Evolutionary conservation across 345 rosid species (phyloP).

Genomic region (Microcos paniculata): DNA sequence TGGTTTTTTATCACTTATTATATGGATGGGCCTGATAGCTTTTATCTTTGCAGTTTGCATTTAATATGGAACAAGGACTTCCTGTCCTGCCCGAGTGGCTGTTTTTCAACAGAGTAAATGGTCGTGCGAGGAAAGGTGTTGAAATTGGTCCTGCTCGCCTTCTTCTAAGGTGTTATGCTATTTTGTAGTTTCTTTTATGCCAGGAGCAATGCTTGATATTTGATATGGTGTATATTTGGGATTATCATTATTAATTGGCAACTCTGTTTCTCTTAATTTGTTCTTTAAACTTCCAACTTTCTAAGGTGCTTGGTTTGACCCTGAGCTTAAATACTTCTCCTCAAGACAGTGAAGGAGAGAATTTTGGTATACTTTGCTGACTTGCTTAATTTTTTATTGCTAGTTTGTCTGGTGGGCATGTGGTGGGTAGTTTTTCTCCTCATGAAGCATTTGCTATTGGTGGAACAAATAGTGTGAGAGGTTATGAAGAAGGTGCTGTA

Average conservation of each 20-base stretch:
- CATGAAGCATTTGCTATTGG: conserved; percentile 95
- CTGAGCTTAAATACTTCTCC: not conserved
- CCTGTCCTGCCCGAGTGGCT: conserved; percentile 87
- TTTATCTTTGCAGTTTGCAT: conserved; percentile 57
- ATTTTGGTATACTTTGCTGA: conserved; percentile 18
- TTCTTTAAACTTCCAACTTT: not conserved
- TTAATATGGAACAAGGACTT: conserved; percentile 93
- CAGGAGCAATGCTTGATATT: not conserved
- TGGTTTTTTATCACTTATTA: conserved; percentile 5
- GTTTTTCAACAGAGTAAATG: conserved; percentile 83
- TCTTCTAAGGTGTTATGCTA: conserved; percentile 54
- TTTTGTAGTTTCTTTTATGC: not conserved
- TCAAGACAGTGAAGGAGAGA: not conserved
- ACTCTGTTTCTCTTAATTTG: not conserved
- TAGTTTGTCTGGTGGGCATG: conserved; percentile 88
- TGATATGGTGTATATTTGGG: not conserved
- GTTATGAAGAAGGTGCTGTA: conserved; percentile 96
- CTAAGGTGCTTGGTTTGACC: conserved; percentile 2
- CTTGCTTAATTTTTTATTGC: conserved; percentile 21
- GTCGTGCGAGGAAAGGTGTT: conserved; percentile 75
- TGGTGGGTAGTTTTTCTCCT: conserved; percentile 85
- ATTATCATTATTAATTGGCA: not conserved
- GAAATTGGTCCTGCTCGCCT: conserved; percentile 76
- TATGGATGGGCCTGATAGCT: conserved; percentile 16
- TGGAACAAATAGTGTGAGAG: conserved; percentile 94